Percentiles rank a stretch among this genome's conserved stretches.
phyloP scores from a whole-genome alignment of 805 yeast genomes.

The Kodamaea laetipori region DNA sequence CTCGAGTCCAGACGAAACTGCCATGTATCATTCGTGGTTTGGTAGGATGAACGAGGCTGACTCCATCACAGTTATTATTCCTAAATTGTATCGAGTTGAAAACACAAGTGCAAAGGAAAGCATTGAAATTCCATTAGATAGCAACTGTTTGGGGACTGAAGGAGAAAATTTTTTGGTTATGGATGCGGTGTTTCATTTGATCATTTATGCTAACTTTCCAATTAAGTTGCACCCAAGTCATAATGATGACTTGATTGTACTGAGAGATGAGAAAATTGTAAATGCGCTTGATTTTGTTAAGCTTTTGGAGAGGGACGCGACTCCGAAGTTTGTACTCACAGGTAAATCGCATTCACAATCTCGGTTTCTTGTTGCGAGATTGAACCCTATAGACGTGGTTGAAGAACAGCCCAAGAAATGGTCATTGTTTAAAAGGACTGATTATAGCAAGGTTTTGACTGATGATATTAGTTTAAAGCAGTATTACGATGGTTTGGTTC shows the following conservation, averaged over 20 bases:
- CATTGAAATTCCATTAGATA: constrained; percentile 19
- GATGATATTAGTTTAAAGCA: constrained; percentile 30
- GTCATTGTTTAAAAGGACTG: constrained; percentile 5
- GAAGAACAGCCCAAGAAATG: constrained; percentile 9
- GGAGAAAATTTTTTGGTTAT: constrained; percentile 25
- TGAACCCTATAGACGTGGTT: constrained; percentile 23
- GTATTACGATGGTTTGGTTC: constrained; percentile 30
- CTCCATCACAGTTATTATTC: constrained; percentile 31
- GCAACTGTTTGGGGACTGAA: constrained; percentile 17
- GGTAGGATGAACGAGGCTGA: constrained; percentile 19
- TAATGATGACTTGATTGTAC: constrained; percentile 21
- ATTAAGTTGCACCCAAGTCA: constrained; percentile 32
- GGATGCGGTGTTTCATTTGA: constrained; percentile 31
- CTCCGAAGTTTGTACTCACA: constrained; percentile 32
- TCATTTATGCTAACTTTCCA: constrained; percentile 24
- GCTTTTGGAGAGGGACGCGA: constrained; percentile 15
- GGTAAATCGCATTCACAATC: constrained; percentile 42
- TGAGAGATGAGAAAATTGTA: constrained; percentile 13
- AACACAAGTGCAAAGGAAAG: not conserved
- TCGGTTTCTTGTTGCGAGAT: constrained; percentile 34
- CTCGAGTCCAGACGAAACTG: constrained; percentile 50
- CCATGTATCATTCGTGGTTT: constrained; percentile 39
- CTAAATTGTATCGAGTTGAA: constrained; percentile 25
- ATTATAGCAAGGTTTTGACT: constrained; percentile 7
- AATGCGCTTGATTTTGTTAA: constrained; percentile 21